These are phyloP conservation scores for Noccaea bulbosa DNA, from an alignment of 345 rosid genomes.

Conservation along the genomic window DNA sequence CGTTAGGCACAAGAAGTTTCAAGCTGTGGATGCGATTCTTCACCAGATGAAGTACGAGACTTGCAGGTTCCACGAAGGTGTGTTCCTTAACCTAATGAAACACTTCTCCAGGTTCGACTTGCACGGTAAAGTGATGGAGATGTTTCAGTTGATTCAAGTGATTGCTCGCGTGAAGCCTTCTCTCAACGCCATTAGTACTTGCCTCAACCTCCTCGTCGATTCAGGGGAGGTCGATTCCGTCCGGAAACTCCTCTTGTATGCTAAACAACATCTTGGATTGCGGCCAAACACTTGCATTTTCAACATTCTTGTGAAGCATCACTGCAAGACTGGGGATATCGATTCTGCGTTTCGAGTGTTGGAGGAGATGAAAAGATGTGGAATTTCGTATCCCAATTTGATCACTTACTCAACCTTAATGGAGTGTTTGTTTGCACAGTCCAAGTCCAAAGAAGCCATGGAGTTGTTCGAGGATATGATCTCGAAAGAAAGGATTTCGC, in stretches of 20 bases:
- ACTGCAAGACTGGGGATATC: slow-evolving; percentile 67
- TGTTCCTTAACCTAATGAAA: slow-evolving; percentile 78
- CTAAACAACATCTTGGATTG: slow-evolving; percentile 52
- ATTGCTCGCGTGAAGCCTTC: slow-evolving; percentile 81
- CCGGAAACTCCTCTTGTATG: slow-evolving; percentile 54
- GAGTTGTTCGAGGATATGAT: slow-evolving; percentile 84
- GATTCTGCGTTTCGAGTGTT: slow-evolving; percentile 66
- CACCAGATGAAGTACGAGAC: slow-evolving; percentile 82
- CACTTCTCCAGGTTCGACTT: slow-evolving; percentile 61
- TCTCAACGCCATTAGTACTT: slow-evolving; percentile 77
- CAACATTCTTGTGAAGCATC: slow-evolving; percentile 83
- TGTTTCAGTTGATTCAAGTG: slow-evolving; percentile 68
- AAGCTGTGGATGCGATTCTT: slow-evolving; percentile 77
- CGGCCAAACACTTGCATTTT: slow-evolving; percentile 87
- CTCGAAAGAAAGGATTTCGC: slow-evolving; percentile 67
- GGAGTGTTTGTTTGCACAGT: slow-evolving; percentile 59
- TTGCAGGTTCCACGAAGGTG: slow-evolving; percentile 75
- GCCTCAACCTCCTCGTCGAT: slow-evolving; percentile 79
- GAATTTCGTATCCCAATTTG: slow-evolving; percentile 67
- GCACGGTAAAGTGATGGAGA: slow-evolving; percentile 65
- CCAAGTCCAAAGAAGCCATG: slow-evolving; percentile 73
- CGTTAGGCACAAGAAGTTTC: slow-evolving; percentile 65
- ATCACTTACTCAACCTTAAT: slow-evolving; percentile 80
- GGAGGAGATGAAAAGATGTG: slow-evolving; percentile 72
- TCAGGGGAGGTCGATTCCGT: slow-evolving; percentile 64